Base-by-base conservation (phyloP, 371 early-diverging fungal species). In the Lichtheimia hyalospora region DNA sequence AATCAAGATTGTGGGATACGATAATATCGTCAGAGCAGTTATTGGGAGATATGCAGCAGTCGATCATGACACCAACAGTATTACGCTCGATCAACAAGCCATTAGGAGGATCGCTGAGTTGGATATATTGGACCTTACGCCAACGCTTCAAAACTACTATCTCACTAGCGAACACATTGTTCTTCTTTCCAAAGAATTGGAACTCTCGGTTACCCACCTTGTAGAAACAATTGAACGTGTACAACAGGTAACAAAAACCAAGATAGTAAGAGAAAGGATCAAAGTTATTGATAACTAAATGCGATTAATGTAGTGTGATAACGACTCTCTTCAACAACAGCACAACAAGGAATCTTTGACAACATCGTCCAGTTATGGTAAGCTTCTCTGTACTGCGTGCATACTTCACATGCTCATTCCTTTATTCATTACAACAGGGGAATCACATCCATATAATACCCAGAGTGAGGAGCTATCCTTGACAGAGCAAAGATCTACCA, bases 91-190 rank as follows among this genome's bases (percentile, higher is more conserved):
- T 24, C 42, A 58, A 6, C 6, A 14, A 4, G 58, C 49, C 0
- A 73, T 76, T 10, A 64, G 60, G 40, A 64, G 65, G 0, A 16
- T 76, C 10, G 61, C 62, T 3, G 52, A 67, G 43, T 61, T 3
- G 57, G 49, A 4, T 54, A 61, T 27, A 42, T 57, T 1, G 1
- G 48, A 67, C 4, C 16, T 60, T 1, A 55, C 27, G 20, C 42
- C 52, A 3, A 5, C 62, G 4, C 71, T 67, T 5, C 40, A 54
- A 7, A 59, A 56, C 5, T 23, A 63, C 1, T n/a, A 20, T 12
- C 18, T 77, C 0, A 66, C 72, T 2, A 70, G 74, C 15, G 25
- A 43, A 1, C 66, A 71, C 7, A 23, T 77, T n/a, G 7, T 68
- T 0, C 1, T 28, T 13, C 52, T 77, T 2, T 64, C 77, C 0